Evolutionary conservation across 164 flowering plant species (phyloP), one percentile per base, ranked within the genome.

Genomic region (Vitis rupestris): DNA sequence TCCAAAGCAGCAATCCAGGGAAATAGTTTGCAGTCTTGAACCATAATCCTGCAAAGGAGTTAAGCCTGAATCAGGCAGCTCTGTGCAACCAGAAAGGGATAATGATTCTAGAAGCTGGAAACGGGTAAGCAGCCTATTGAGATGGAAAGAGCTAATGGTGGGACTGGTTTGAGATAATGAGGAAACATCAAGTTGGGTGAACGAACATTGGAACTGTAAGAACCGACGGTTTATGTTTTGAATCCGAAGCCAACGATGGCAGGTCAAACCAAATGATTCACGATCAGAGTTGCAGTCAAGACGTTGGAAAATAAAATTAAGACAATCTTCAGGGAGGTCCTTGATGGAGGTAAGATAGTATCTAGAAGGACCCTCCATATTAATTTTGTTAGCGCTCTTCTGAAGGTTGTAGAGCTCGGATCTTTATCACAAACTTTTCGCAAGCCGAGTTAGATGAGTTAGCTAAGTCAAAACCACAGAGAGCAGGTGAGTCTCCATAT

Each of bases 191-290:
- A 64, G 53, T 12, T 68, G 71, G 47, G 70, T 59, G 23, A 86
- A 72, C n/a, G 89, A 82, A 63, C 88, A 89, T 12, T 73, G 65
- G 48, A 91, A 82, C 44, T 82, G 87, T 53, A 92, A 78, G 2
- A 88, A 83, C 52, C 75, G 61, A n/a, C 89, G 88, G 55, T 76
- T 69, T 37, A 70, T 69, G 37, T 83, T 88, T 70, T 87, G 90
- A 71, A 92, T 81, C 27, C 70, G 83, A 70, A 87, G 90, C 94
- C 89, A 87, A 2, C 83, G 82, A 14, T 56, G 89, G 60, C 90
- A 91, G 47, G 97, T 88, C 76, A 88, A 70, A 56, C 97, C 93
- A 77, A 91, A 91, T 27, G 93, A 86, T 47, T 86, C 83, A 16
- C 83, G 84, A 66, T 88, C 93, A 37, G 75, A 30, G 44, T 67